Percentiles rank a stretch among this genome's conserved stretches.
These are phyloP conservation scores for Hirschioporus abietinus DNA, from an alignment of 768 basidiomycete species.

Conservation along the genomic window DNA sequence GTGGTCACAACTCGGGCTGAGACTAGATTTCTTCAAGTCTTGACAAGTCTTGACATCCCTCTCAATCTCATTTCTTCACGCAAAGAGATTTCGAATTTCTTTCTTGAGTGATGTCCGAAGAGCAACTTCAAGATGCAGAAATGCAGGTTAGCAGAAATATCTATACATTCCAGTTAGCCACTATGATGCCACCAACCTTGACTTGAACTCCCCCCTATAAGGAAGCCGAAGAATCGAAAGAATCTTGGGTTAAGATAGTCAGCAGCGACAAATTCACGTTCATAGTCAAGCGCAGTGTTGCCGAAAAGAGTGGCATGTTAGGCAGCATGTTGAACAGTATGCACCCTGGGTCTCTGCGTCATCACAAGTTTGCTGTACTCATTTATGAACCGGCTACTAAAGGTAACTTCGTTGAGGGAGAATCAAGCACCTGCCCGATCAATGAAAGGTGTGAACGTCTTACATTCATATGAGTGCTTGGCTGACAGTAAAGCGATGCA, in stretches of 20 bases:
- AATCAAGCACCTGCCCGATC: constrained; percentile 22
- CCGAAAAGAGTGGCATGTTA: constrained; percentile 29
- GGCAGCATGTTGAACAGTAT: constrained; percentile 23
- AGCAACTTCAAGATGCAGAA: not conserved
- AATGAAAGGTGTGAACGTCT: constrained; percentile 20
- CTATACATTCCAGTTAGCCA: not conserved
- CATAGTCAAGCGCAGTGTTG: constrained; percentile 31
- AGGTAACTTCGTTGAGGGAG: constrained; percentile 25
- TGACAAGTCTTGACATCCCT: not conserved
- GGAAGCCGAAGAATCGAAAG: not conserved
- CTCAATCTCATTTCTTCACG: not conserved
- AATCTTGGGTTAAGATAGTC: constrained; percentile 20
- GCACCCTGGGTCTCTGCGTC: not conserved
- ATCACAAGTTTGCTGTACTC: not conserved
- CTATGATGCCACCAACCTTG: not conserved
- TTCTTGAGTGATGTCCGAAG: not conserved
- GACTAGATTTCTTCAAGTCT: not conserved
- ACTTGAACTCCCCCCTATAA: not conserved
- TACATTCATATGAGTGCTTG: not conserved
- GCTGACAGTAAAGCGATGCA: not conserved
- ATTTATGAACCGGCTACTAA: not conserved
- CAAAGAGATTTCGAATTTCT: too few relatives aligned
- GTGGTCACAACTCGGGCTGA: not conserved
- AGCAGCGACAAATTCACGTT: constrained; percentile 31
- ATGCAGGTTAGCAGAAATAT: not conserved